phyloP scores from a whole-genome alignment of 202 grass and related monocot genomes.

The Bolboschoenoplectus hybrid region DNA sequence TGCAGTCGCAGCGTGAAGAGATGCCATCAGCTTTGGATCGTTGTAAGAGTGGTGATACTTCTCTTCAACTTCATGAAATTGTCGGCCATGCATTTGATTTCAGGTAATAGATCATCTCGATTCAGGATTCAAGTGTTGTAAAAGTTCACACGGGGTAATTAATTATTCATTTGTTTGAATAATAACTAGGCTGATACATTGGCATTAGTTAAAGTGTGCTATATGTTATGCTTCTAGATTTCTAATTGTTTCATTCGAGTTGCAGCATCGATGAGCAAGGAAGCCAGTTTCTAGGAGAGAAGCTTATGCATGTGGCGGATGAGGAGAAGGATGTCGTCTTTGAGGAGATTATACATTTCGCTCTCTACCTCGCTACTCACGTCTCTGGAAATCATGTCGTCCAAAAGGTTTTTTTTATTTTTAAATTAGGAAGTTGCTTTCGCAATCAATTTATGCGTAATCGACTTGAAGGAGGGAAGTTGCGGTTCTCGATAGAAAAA shows the following conservation, averaged over 20 bases:
- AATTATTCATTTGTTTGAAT: neutral
- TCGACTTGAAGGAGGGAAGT: neutral
- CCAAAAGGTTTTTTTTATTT: neutral
- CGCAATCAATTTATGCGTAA: slow-evolving; percentile 3
- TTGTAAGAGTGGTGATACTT: neutral
- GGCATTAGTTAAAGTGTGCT: neutral
- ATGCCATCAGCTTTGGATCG: neutral
- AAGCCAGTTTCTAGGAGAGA: neutral
- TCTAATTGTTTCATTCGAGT: neutral
- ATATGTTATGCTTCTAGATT: neutral
- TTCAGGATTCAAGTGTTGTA: neutral
- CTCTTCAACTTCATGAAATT: slow-evolving; percentile 8
- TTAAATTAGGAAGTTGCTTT: neutral
- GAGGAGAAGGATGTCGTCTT: neutral
- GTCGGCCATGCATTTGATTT: neutral
- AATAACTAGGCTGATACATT: neutral
- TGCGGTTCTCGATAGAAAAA: neutral
- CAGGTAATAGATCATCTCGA: neutral
- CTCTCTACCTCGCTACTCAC: neutral
- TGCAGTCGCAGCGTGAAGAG: neutral
- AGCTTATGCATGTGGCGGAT: neutral
- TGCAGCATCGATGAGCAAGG: neutral
- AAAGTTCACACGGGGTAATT: neutral
- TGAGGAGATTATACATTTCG: neutral
- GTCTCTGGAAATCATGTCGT: neutral